Evolutionary conservation across 495 filamentous ascomycete genomes (phyloP).

Genomic region (Aspergillus saccharolyticus): DNA sequence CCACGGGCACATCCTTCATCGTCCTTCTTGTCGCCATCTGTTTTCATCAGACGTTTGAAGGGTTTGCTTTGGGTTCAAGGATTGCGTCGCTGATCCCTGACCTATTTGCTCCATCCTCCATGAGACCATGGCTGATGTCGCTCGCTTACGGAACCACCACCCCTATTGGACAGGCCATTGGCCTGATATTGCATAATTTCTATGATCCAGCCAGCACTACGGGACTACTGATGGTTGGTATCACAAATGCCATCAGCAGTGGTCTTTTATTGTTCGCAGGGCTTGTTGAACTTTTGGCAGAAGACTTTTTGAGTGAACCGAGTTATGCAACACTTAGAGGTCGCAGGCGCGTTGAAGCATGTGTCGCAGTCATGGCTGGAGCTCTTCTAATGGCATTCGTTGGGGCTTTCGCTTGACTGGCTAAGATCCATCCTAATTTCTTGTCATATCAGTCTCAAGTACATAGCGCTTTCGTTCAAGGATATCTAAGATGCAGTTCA

Average conservation of each 20-base stretch:
- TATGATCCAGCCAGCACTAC: conserved; percentile 81
- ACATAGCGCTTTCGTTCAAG: neutral
- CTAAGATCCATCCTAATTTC: neutral
- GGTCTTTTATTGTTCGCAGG: conserved; percentile 88
- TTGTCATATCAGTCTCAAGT: neutral
- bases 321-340: conserved; percentile 75
- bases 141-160: conserved; percentile 89
- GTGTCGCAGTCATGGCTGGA: conserved; percentile 68
- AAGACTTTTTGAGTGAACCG: conserved; percentile 87
- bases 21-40: conserved; percentile 77
- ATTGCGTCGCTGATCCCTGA: conserved; percentile 61
- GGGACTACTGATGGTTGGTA: conserved; percentile 82
- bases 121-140: conserved; percentile 89
- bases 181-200: conserved; percentile 71
- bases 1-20: conserved; percentile 69
- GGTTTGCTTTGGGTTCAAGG: conserved; percentile 67
- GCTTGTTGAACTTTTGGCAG: conserved; percentile 83
- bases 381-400: conserved; percentile 81
- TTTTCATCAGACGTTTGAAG: conserved; percentile 83
- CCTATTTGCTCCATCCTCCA: conserved; percentile 43
- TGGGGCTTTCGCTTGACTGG: conserved; percentile 72
- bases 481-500: neutral
- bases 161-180: conserved; percentile 85
- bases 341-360: conserved; percentile 66
- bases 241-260: conserved; percentile 86